These are phyloP conservation scores for Kalmusia sp. DNA, from an alignment of 2,329 filamentous ascomycete genomes.

Conservation along the genomic window DNA sequence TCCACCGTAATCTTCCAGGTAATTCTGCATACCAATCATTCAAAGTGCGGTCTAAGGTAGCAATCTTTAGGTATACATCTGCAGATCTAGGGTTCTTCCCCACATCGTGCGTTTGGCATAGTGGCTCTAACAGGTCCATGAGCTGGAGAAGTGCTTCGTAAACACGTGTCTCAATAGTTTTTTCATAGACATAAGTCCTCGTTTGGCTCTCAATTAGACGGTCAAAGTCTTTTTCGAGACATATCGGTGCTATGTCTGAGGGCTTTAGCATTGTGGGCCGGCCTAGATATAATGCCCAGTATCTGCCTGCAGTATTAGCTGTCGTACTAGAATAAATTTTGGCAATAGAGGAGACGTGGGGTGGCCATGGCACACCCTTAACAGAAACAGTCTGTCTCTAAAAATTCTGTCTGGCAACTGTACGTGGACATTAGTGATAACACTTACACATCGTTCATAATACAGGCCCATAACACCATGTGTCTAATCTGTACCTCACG, in stretches of 20 bases:
- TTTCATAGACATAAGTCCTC: conserved; percentile 19
- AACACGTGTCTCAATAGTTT: conserved; percentile 43
- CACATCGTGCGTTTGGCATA: conserved; percentile 44
- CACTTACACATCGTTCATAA: conserved; percentile 20
- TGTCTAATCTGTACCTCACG: conserved; percentile 54
- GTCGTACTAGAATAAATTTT: not conserved
- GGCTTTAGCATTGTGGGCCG: conserved; percentile 59
- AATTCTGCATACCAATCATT: conserved; percentile 59
- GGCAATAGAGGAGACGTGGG: no score
- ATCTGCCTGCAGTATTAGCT: conserved; percentile 23
- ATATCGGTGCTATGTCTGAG: conserved; percentile 55
- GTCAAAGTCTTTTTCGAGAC: conserved; percentile 52
- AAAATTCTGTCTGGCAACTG: no score
- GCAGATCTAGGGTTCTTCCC: conserved; percentile 50
- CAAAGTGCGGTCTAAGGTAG: conserved; percentile 57
- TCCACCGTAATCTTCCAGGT: conserved; percentile 48
- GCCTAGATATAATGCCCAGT: conserved; percentile 58
- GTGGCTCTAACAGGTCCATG: conserved; percentile 52
- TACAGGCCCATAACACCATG: conserved; percentile 56
- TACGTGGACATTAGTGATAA: not conserved
- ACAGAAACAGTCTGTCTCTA: no score
- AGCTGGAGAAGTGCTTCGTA: conserved; percentile 58
- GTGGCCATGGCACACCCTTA: no score
- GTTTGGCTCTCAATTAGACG: conserved; percentile 32
- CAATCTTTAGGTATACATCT: conserved; percentile 54